Base-by-base conservation (phyloP, 768 basidiomycete genomes). In the Suillus occidentalis region DNA sequence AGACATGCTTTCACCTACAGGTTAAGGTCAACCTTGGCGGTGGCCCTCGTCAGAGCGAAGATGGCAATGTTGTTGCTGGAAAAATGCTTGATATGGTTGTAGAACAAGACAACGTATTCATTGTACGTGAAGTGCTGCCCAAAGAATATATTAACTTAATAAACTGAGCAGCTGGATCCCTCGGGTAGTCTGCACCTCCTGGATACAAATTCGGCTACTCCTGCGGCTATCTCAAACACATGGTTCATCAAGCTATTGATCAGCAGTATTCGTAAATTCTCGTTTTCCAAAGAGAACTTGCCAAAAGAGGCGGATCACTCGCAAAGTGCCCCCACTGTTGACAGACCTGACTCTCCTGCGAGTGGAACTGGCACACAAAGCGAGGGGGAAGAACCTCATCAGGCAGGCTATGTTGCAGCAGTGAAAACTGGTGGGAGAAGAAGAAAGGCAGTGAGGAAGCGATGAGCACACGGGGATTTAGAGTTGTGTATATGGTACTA, bases 71-170 rank as follows among this genome's bases (percentile, higher is more conserved):
- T 20, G 72, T 79, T 28, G 73, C 76, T 37, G 84, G 82, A 9
- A 85, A 83, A 73, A 83, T 78, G 77, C 79, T 94, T 65, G 92
- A 95, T 65, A 87, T 94, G 87, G 82, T 94, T 22, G 94, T 96
- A 13, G 90, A 94, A 65, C 87, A 87, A 52, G 79, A 84, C 50
- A 72, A 88, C 43, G 92, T 95, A 47, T 95, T 85, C 77, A 82
- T 94, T 63, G 91, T 93, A 72, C 75, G 67, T 62, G 65, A 37
- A 42, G 58, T 28, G 28, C 28, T 18, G 18, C 6, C 3, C 25
- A 25, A 20, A 28, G 1, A 12, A 37, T 18, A 20, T 59, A 7
- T 12, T 42, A 8, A 59, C 58, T 50, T 7, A 31, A 4, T 16
- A 20, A 31, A 28, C 56, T 42, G 64, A 60, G 61, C 66, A 94